phyloP scores from a whole-genome alignment of 2,329 filamentous ascomycete species.

The Hymenoscyphus linearis region DNA sequence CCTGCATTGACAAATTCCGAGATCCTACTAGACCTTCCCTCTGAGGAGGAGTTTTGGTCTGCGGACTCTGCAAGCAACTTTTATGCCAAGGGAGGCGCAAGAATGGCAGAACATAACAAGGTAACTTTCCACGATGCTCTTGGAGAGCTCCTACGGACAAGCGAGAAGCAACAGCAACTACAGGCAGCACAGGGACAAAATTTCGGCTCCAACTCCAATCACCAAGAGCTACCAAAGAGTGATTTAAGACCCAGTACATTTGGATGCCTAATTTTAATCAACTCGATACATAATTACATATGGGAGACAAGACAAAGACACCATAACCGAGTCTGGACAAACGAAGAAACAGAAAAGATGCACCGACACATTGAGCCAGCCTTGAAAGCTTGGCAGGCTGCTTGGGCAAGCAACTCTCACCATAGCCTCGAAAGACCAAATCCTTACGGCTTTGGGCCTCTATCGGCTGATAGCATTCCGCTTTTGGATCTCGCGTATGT shows the following conservation, averaged over 20 bases:
- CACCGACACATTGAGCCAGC: slow-evolving; percentile 92
- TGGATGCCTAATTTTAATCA: slow-evolving; percentile 85
- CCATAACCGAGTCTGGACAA: slow-evolving; percentile 82
- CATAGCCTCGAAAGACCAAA: slow-evolving; percentile 83
- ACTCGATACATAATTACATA: slow-evolving; percentile 94
- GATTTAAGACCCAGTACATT: slow-evolving; percentile 82
- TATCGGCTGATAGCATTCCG: slow-evolving; percentile 87
- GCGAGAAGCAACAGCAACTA: slow-evolving; percentile 56
- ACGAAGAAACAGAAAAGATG: slow-evolving; percentile 91
- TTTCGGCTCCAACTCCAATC: slow-evolving; percentile 42
- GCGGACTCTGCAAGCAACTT: slow-evolving; percentile 81
- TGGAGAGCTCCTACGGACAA: slow-evolving; percentile 73
- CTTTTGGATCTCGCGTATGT: slow-evolving; percentile 89
- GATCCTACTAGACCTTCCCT: slow-evolving; percentile 81
- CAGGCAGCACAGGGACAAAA: slow-evolving; percentile 34
- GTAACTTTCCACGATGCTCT: slow-evolving; percentile 79
- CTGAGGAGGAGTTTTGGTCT: slow-evolving; percentile 85
- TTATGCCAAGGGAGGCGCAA: slow-evolving; percentile 67
- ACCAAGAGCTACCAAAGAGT: slow-evolving; percentile 48
- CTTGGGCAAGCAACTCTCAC: slow-evolving; percentile 81
- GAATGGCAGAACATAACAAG: slow-evolving; percentile 62
- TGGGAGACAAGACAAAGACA: slow-evolving; percentile 95
- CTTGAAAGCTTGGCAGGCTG: slow-evolving; percentile 87
- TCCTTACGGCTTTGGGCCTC: slow-evolving; percentile 71
- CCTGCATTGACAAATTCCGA: slow-evolving; percentile 92